Evolutionary conservation across 177 flowering plant species (phyloP), one percentile per base, ranked within the genome.

Genomic region (Telopea speciosissima): DNA sequence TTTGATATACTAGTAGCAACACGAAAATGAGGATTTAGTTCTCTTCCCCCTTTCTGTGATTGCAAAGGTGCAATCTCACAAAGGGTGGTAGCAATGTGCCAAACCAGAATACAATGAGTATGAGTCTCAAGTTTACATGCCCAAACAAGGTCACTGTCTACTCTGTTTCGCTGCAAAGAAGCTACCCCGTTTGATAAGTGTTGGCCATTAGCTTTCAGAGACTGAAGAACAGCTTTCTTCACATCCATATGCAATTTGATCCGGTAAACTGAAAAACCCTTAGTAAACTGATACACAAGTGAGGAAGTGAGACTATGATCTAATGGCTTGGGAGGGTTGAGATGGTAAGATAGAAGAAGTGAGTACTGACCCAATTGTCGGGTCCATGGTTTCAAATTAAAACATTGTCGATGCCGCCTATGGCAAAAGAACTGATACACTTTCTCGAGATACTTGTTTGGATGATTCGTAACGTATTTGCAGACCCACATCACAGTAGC

Each of bases 1-100:
- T 52, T 71, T 24, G 74, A 71, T 22, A 71, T 31, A 24, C 36
- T 45, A 3, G 44, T 71, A 8, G 74, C 74, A n/a, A 71, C 74
- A 3, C 16, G 8, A n/a, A 52, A 45, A 40, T 64, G 8, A 2
- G 60, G 17, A 49, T 12, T 12, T 12, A 49, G 28, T n/a, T 23
- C 72, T 9, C 19, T 21, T 3, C 21, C 65, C 22, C 62, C 62
- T 9, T 22, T 24, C n/a, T 9, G 21, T 21, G 62, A 21, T 59
- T 8, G 62, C 9, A n/a, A 59, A 6, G 24, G 24, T 59, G 62
- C 22, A 21, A 54, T 25, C 68, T 64, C 68, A 49, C 74, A 71
- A 22, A 71, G 17, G 60, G 24, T 45, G 19, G 68, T 71, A 2
- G 74, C 74, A 3, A 71, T 65, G 52, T 71, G 62, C 68, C 68